phyloP scores from a whole-genome alignment of 192 early-diverging fungal genomes.

The Entrophospora sp. region DNA sequence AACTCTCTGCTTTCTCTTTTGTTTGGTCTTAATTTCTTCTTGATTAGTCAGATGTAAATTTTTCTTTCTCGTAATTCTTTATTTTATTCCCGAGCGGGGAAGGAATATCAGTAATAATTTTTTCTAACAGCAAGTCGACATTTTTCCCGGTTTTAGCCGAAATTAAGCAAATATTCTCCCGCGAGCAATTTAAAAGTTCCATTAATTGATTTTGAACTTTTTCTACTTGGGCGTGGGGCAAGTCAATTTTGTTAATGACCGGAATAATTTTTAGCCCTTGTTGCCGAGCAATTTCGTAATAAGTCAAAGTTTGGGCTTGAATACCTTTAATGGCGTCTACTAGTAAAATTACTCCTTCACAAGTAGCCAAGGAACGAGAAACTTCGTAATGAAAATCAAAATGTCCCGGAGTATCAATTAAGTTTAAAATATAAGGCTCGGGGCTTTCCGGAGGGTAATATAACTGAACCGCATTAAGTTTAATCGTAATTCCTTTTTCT shows the following conservation, averaged over 20 bases:
- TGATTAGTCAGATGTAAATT: no score
- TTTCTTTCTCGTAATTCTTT: no score
- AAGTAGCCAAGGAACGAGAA: conserved; percentile 81
- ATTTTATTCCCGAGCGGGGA: not conserved
- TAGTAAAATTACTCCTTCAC: conserved; percentile 83
- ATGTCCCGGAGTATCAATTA: conserved; percentile 91
- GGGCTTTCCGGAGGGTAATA: not conserved
- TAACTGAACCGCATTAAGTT: not conserved
- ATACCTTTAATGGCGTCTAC: conserved; percentile 95
- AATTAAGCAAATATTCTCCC: not conserved
- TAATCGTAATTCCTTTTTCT: conserved; percentile 5
- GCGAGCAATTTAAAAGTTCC: not conserved
- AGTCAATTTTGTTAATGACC: conserved; percentile 73
- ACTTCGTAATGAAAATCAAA: conserved; percentile 96
- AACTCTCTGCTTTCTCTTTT: no score
- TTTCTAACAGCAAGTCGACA: not conserved
- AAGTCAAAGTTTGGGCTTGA: conserved; percentile 84
- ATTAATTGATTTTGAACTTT: not conserved
- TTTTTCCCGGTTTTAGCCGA: not conserved
- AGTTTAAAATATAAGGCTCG: conserved; percentile 68
- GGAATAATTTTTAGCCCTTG: conserved; percentile 77
- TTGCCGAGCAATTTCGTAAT: conserved; percentile 88
- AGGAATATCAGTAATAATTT: not conserved
- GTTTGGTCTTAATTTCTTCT: no score
- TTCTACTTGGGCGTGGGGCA: not conserved